Base-by-base conservation (phyloP, 495 filamentous ascomycete species). In the Hypoxylon trugodes region DNA sequence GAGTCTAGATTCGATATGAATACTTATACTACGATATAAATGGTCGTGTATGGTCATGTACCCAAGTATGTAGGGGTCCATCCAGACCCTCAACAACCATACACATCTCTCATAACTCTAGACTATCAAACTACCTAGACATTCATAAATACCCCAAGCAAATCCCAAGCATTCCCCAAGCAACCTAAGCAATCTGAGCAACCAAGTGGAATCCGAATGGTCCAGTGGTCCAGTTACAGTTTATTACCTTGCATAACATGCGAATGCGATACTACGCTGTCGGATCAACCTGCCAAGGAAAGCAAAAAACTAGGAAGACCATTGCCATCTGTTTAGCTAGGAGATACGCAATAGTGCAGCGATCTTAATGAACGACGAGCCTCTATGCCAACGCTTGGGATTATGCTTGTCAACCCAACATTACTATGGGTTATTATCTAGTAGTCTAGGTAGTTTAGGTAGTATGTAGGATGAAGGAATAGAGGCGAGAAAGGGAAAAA, bases 221-320 rank as follows among this genome's bases (percentile, higher is more conserved):
- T 18, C 15, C 18, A 13, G 28, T 35, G 47, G 61, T 33, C 56
- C 50, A 66, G 49, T 60, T 65, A 54, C 41, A 61, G 65, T 56
- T 52, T 61, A 53, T 53, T 42, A 57, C n/a, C 57, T 28, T 35
- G 47, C 52, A 66, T 66, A 38, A 10, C 3, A 41, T 66, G 59
- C 22, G 37, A 46, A 51, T 57, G 65, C 52, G 58, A 69, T 69
- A 52, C 57, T 49, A 72, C 66, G 46, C 55, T 61, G 62, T 71
- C 69, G 66, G 69, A 50, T 69, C 62, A 60, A 69, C 61, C 63
- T 69, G 62, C 66, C 69, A 69, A 69, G 69, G 59, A 65, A 40
- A 53, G 67, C 43, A n/a, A n/a, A 45, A 68, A 63, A 59, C 19
- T 47, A n/a, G 33, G 8, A 47, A 32, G 19, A 54, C 53, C 33